Conservation (phyloP, 306 rosid species). For the Ziziphus jujuba region DNA sequence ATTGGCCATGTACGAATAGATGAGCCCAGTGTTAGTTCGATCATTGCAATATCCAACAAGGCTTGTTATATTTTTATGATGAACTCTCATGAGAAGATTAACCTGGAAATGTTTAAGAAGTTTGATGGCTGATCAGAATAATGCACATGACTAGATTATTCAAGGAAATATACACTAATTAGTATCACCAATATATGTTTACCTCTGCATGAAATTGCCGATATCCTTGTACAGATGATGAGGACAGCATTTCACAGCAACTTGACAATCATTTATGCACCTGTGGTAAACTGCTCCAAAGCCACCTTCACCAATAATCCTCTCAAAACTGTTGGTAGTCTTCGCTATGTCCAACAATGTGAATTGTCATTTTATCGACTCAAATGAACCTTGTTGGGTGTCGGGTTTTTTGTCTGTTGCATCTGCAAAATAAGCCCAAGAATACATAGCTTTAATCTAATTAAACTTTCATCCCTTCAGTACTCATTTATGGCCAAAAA, state of each 20-base stretch:
- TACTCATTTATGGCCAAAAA: too few species aligned
- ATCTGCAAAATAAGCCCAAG: neutral
- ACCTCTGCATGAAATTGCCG: conserved; percentile 51
- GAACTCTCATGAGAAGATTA: conserved; percentile 34
- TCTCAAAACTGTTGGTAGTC: conserved; percentile 26
- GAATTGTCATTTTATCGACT: conserved; percentile 40
- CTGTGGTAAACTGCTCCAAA: conserved; percentile 51
- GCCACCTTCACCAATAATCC: conserved; percentile 44
- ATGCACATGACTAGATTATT: neutral
- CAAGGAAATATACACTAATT: too few species aligned
- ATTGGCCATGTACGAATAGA: conserved; percentile 40
- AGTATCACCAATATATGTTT: neutral
- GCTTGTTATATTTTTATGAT: conserved; percentile 40
- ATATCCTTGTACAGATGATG: conserved; percentile 35
- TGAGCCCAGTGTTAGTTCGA: conserved; percentile 7
- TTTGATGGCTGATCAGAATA: too few species aligned
- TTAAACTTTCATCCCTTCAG: conserved; percentile 16
- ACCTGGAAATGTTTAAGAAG: conserved; percentile 23
- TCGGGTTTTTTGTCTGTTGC: neutral
- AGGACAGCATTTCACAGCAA: conserved; percentile 50
- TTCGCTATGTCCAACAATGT: conserved; percentile 40
- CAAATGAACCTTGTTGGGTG: conserved; percentile 25
- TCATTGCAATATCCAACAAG: too few species aligned
- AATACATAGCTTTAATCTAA: conserved; percentile 11
- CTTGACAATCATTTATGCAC: conserved; percentile 25